Evolutionary conservation across 371 early-diverging fungal genomes (phyloP), one percentile per base, ranked within the genome.

Genomic region (Rhizopus sp.): DNA sequence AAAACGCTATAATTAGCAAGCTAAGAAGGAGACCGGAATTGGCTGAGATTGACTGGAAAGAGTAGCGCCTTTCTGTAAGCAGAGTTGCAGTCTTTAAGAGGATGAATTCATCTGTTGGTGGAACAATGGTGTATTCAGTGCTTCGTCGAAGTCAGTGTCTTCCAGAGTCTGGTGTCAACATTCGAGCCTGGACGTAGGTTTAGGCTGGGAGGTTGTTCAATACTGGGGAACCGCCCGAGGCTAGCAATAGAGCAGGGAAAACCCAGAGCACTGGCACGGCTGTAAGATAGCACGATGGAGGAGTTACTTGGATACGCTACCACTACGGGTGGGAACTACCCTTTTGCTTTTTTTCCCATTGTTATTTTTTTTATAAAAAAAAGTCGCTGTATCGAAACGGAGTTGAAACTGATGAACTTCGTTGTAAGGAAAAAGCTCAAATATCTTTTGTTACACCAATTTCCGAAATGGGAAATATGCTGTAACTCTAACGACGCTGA

Each of bases 191-290:
- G 46, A 62, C 73, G 76, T 55, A 77, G 55, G 73, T 68, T 55
- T 51, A 68, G 62, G 50, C 38, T 59, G 46, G 76, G 76, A 72
- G 76, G 81, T 77, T 80, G 72, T 73, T 76, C 68, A 80, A 77
- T 77, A 77, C 69, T 70, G 69, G 68, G 72, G 81, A 52, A 75
- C 35, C 33, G 81, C 81, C 81, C 81, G 74, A 80, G 81, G 76
- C 76, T 77, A 78, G 81, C 64, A 80, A 80, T 78, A 77, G 76
- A 80, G 78, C 81, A 80, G 81, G 81, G 81, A 80, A 80, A 80
- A 80, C 81, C 62, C 53, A 73, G 69, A 80, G 81, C 75, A 80
- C 68, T 66, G 64, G 69, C 52, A 63, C 76, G 78, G 78, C 81
- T 75, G 76, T 66, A 64, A 80, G 78, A 68, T 80, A 57, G 78